Evolutionary conservation across 192 early-diverging fungal genomes (phyloP).

Genomic region (Coemansia sp.): DNA sequence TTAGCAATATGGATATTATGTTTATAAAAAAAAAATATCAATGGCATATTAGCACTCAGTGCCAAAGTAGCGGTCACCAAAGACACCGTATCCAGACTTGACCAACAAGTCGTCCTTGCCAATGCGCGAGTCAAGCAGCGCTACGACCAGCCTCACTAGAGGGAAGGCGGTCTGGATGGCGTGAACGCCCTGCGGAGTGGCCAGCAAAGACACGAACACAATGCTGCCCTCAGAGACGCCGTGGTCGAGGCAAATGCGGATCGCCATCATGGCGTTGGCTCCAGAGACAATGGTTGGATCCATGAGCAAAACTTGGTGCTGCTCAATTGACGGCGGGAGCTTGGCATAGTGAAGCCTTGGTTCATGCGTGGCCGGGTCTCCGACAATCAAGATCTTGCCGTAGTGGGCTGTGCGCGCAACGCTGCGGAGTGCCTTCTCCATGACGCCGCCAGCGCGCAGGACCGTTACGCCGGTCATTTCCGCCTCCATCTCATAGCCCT

Average conservation of each 20-base stretch:
- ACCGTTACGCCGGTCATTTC: slow-evolving; percentile 76
- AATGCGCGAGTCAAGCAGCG: slow-evolving; percentile 76
- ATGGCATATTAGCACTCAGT: slow-evolving; percentile 34
- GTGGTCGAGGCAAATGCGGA: slow-evolving; percentile 91
- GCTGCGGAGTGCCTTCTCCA: slow-evolving; percentile 84
- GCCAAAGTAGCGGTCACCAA: slow-evolving; percentile 73
- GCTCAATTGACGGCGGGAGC: slow-evolving; percentile 66
- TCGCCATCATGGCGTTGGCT: slow-evolving; percentile 94
- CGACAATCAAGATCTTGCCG: slow-evolving; percentile 92
- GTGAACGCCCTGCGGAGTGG: slow-evolving; percentile 76
- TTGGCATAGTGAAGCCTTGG: slow-evolving; percentile 89
- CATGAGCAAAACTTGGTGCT: slow-evolving; percentile 72
- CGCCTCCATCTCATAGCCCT: slow-evolving; percentile 48
- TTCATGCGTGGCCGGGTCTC: slow-evolving; percentile 76
- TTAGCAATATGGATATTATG: background rate
- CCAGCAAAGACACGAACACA: slow-evolving; percentile 81
- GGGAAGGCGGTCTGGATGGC: slow-evolving; percentile 85
- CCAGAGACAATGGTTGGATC: slow-evolving; percentile 93
- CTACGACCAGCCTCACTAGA: slow-evolving; percentile 74
- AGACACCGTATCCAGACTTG: slow-evolving; percentile 87
- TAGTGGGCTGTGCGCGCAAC: slow-evolving; percentile 80
- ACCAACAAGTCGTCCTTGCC: slow-evolving; percentile 68
- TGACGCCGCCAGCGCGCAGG: slow-evolving; percentile 85
- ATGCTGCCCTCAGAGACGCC: slow-evolving; percentile 84
- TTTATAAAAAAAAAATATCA: background rate